phyloP scores from a whole-genome alignment of 805 yeast genomes.

The Saccharomycopsis javanensis region DNA sequence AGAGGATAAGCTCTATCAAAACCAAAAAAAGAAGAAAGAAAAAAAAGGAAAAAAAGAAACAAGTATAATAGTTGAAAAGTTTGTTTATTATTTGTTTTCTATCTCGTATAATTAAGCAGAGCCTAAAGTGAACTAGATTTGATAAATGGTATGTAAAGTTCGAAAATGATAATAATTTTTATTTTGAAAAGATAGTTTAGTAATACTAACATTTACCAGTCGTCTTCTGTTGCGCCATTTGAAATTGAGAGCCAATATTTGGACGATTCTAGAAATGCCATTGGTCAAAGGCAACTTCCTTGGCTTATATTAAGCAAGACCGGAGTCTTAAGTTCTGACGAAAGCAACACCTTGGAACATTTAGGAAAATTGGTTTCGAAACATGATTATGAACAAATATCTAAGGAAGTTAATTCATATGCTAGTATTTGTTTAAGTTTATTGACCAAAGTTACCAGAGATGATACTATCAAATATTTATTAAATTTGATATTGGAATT shows the following conservation, averaged over 20 bases:
- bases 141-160: too few species aligned
- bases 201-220: background rate
- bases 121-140: too few species aligned
- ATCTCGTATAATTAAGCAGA: too few species aligned
- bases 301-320: constrained; percentile 88
- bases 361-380: constrained; percentile 30
- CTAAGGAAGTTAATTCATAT: constrained; percentile 39
- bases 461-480: constrained; percentile 57
- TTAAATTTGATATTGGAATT: constrained; percentile 55
- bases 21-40: too few species aligned
- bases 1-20: background rate
- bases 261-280: constrained; percentile 53
- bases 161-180: too few species aligned
- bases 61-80: too few species aligned
- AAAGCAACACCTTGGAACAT: constrained; percentile 43
- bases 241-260: constrained; percentile 54
- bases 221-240: constrained; percentile 9
- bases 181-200: too few species aligned
- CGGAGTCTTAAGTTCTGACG: constrained; percentile 52
- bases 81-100: too few species aligned
- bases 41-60: too few species aligned
- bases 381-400: constrained; percentile 33
- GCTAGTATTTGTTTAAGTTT: constrained; percentile 46
- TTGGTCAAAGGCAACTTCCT: constrained; percentile 73
- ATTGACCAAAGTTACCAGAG: constrained; percentile 43